Base-by-base conservation (phyloP, 768 basidiomycete species). In the Kwoniella pini region DNA sequence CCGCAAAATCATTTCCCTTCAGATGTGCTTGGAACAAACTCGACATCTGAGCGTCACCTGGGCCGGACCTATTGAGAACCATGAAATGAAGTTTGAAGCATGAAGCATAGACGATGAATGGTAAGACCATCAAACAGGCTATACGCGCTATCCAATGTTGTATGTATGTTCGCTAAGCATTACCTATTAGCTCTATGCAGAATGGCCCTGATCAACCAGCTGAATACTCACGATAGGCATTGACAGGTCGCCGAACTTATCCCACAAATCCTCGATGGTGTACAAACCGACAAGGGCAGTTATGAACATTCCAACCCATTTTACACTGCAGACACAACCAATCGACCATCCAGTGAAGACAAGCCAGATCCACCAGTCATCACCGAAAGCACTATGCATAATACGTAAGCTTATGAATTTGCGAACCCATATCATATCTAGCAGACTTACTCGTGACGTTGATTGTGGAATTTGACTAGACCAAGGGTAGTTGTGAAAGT, bases 301-400 rank as follows among this genome's bases (percentile, higher is more conserved):
- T 52, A 91, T 91, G 76, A 99, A 99, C 11, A 96, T 82, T 36
- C 96, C 96, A 51, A 99, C 85, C 88, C 91, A 88, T 81, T 99
- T 99, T 64, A 99, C 88, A 68, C 94, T 96, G 31, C 88, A 89
- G n/a, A 96, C 94, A 70, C 88, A 88, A 54, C 96, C 96, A 65
- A 99, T 95, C 1, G 91, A 93, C 56, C 88, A 76, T n/a, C 96
- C 96, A 0, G 94, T 97, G 67, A 95, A 77, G n/a, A 85, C 79
- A 10, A 99, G 82, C 93, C 93, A 99, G 62, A 88, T 71, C 94
- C 94, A 98, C 96, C 96, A 99, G 75, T 98, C 96, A 62, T 89
- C 82, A 28, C 91, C 88, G 77, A 99, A 99, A 0, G 96, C 85
- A 66, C 93, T 95, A 66, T 3, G 26, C 56, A 1, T 31, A 48